A percentile compares a stretch with the other conserved stretches of the same genome.
These are phyloP conservation scores for Pseudogymnoascus sp. DNA, from an alignment of 2,329 filamentous ascomycete genomes.

Conservation along the genomic window DNA sequence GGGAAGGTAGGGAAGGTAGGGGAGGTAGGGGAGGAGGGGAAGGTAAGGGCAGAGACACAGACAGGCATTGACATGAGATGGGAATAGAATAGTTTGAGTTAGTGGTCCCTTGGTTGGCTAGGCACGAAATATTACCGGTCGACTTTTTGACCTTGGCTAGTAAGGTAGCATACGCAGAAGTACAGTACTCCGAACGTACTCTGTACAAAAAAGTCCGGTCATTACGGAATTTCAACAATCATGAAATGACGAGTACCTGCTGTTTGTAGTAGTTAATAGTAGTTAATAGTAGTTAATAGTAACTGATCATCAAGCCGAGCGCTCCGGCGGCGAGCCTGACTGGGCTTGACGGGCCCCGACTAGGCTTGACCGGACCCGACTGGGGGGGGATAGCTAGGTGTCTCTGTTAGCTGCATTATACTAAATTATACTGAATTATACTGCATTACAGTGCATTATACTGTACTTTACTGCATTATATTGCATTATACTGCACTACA, in stretches of 20 bases:
- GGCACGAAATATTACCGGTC: not conserved
- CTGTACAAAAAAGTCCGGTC: not conserved
- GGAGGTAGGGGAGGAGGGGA: not conserved
- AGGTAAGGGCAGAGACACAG: not conserved
- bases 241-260: not conserved
- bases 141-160: not conserved
- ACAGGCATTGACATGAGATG: too few relatives aligned
- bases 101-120: not conserved
- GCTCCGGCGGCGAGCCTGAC: not conserved
- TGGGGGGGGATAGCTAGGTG: not conserved
- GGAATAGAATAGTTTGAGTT: not conserved
- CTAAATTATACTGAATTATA: not conserved
- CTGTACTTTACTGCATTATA: not conserved
- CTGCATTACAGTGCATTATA: not conserved
- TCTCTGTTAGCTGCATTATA: not conserved
- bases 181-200: too few relatives aligned
- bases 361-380: too few relatives aligned
- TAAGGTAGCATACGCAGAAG: not conserved
- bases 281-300: too few relatives aligned
- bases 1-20: not conserved
- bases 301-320: not conserved
- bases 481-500: too few relatives aligned
- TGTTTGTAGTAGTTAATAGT: not conserved
- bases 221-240: not conserved
- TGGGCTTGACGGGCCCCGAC: too few relatives aligned